phyloP scores from a whole-genome alignment of 208 protist species.

The Histomonas meleagridis region DNA sequence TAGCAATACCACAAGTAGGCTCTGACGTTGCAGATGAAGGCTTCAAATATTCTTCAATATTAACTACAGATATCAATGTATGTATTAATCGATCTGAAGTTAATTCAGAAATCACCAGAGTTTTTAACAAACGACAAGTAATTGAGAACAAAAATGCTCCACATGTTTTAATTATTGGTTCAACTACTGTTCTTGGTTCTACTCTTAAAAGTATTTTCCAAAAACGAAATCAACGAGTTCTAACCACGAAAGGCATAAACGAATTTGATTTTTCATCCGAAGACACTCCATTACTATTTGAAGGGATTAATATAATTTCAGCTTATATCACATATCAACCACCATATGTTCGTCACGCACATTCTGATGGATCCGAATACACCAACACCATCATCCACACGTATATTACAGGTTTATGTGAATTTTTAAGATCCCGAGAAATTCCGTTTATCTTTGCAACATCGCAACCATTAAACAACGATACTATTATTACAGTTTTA shows the following conservation, averaged over 20 bases:
- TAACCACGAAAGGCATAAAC: background rate
- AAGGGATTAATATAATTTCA: background rate
- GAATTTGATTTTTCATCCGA: background rate
- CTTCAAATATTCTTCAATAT: too few relatives aligned
- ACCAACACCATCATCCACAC: too few relatives aligned
- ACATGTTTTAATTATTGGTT: background rate
- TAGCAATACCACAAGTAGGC: too few relatives aligned
- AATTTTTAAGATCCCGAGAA: too few relatives aligned
- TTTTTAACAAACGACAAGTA: too few relatives aligned
- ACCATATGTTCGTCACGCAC: background rate
- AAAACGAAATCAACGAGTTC: too few relatives aligned
- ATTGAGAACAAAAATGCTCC: too few relatives aligned
- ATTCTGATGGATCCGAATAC: background rate
- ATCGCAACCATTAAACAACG: background rate
- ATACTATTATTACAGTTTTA: background rate
- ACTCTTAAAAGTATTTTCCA: background rate
- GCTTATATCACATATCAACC: background rate
- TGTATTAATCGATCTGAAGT: too few relatives aligned
- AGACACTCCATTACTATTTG: background rate
- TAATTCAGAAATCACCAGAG: too few relatives aligned
- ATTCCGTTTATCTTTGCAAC: background rate
- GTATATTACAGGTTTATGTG: background rate
- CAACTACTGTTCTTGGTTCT: background rate
- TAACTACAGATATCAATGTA: too few relatives aligned
- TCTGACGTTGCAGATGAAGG: too few relatives aligned